These are phyloP conservation scores for Moricandia moricandioides DNA, from an alignment of 345 rosid genomes.

Conservation along the genomic window DNA sequence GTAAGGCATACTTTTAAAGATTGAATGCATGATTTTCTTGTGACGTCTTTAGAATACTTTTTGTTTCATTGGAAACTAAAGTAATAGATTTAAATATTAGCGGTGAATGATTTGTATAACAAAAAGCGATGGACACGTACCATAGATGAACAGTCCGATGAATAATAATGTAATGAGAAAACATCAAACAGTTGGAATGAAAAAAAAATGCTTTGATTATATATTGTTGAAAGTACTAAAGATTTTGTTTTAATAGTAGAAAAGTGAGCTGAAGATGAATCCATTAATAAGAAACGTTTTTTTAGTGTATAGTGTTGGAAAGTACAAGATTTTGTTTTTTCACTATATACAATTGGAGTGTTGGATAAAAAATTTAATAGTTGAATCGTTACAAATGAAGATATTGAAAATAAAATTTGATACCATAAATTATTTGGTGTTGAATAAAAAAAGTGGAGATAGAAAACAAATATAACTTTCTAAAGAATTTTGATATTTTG, in stretches of 20 bases:
- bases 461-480: no score
- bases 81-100: background rate
- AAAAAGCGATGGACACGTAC: background rate
- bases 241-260: background rate
- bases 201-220: background rate
- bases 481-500: no score
- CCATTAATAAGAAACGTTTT: background rate
- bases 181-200: background rate
- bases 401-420: no score
- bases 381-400: no score
- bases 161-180: background rate
- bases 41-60: background rate
- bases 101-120: constrained; percentile 15
- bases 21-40: constrained; percentile 7
- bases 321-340: background rate
- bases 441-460: no score
- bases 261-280: background rate
- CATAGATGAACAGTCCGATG: background rate
- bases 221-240: background rate
- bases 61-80: background rate
- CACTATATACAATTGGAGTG: no score
- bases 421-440: no score
- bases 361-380: no score
- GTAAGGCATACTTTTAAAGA: background rate
- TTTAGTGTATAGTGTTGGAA: background rate